Evolutionary conservation across 257 asterid species (phyloP).

Genomic region (Nicotiana sylvestris): DNA sequence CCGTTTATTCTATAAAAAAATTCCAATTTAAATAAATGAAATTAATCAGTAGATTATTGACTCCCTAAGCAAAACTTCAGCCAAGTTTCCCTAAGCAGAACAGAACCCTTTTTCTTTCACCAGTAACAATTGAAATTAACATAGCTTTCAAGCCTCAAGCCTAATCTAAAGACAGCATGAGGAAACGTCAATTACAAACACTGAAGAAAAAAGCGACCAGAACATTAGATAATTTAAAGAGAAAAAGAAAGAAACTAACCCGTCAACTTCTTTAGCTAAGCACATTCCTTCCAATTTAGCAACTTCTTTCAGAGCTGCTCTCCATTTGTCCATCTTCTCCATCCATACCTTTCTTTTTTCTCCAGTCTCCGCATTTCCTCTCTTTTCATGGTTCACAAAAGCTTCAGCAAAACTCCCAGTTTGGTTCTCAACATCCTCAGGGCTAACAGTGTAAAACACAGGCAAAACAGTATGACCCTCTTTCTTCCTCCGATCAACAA

Average conservation of each 20-base stretch:
- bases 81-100: background rate
- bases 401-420: slow-evolving; percentile 13
- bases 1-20: background rate
- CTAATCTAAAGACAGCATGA: background rate
- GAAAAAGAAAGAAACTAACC: background rate
- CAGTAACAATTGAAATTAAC: background rate
- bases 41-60: background rate
- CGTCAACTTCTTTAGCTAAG: slow-evolving; percentile 13
- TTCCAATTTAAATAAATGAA: background rate
- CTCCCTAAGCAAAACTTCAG: background rate
- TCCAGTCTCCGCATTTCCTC: background rate
- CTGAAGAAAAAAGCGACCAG: background rate
- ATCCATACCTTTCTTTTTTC: background rate
- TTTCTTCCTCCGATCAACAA: slow-evolving; percentile 10
- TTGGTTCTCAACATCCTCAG: slow-evolving; percentile 15
- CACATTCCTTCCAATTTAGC: slow-evolving; percentile 14
- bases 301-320: slow-evolving; percentile 17
- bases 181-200: background rate
- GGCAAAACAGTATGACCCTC: slow-evolving; percentile 16
- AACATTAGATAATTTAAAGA: background rate
- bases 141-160: background rate
- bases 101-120: background rate
- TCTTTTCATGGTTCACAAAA: slow-evolving; percentile 11
- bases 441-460: slow-evolving; percentile 16
- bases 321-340: slow-evolving; percentile 20